Evolutionary conservation across 1,139 yeast species (phyloP).

Genomic region (Lodderomyces beijingensis): DNA sequence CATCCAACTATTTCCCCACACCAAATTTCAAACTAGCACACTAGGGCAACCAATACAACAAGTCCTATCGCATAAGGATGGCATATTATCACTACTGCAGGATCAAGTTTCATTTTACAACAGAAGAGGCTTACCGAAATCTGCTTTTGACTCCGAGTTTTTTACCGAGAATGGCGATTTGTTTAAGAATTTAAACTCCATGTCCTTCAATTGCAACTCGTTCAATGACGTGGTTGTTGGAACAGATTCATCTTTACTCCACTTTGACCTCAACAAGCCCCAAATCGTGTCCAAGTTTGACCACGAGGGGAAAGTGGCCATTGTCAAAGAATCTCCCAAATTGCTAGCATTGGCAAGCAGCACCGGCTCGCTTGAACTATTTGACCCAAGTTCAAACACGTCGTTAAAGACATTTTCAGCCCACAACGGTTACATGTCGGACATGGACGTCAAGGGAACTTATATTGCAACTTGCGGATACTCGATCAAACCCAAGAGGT

Average conservation of each 20-base stretch:
- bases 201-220: conserved; percentile 34
- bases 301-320: conserved; percentile 32
- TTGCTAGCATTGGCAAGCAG: conserved; percentile 59
- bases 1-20: conserved; percentile 40
- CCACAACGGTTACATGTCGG: conserved; percentile 73
- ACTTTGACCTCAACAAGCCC: conserved; percentile 61
- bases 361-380: conserved; percentile 70
- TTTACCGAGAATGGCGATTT: conserved; percentile 28
- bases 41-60: conserved; percentile 42
- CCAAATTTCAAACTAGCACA: conserved; percentile 46
- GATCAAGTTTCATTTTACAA: conserved; percentile 51
- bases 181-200: conserved; percentile 28
- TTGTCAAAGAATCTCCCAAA: conserved; percentile 32
- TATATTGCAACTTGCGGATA: conserved; percentile 81
- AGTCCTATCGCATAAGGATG: conserved; percentile 50
- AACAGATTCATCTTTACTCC: conserved; percentile 37
- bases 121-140: conserved; percentile 51
- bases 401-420: conserved; percentile 61
- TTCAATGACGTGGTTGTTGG: conserved; percentile 37
- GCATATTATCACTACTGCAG: conserved; percentile 54
- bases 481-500: conserved; percentile 47
- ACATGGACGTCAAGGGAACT: conserved; percentile 73
- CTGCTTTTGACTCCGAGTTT: conserved; percentile 27
- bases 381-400: conserved; percentile 59
- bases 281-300: conserved; percentile 19